Base-by-base conservation (phyloP, 176 grass and related monocot species). In the Oryza meyeriana region DNA sequence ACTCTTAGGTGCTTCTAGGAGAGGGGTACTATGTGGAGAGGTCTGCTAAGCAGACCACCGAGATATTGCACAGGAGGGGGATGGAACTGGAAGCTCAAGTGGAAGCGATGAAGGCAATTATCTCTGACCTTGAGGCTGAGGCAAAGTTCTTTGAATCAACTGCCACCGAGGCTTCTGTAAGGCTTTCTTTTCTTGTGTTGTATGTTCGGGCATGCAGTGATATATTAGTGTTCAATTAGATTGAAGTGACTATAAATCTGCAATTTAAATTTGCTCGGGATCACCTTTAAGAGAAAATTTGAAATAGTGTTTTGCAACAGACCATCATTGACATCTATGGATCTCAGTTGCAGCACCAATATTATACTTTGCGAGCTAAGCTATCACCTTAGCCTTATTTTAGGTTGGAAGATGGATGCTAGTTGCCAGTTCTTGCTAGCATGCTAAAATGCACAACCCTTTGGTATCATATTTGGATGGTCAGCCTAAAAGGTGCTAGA, bases 1-100 rank as follows among this genome's bases (percentile, higher is more conserved):
- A n/a, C n/a, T n/a, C n/a, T n/a, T 16, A 99, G 96, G 96, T 95
- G 72, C 79, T 99, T 88, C 86, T 99, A 61, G 96, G 96, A 25
- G 96, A 99, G 52, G 83, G 91, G 16, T 99, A 95, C 76, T 95
- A 94, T 59, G 91, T 83, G 1, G 89, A 99, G 61, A 89, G 93
- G 73, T 93, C 91, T 3, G 85, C 96, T 17, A 99, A 95, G 81
- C 93, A 95, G 74, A 87, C 96, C 4, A 84, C 63, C 1, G 89
- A 99, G 58, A 92, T 94, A 76, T 71, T 99, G 81, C 88, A 81
- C 38, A 90, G 91, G 71, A 90, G 96, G 67, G 93, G 91, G 35
- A 81, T 85, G 84, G 81, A 88, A 57, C 74, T 99, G 71, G 93
- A 99, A 75, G 25, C 69, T 78, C 91, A 99, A 72, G 76, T 95